Base-by-base conservation (phyloP, 2,329 filamentous ascomycete species). In the Colletotrichum orchidophilum region DNA sequence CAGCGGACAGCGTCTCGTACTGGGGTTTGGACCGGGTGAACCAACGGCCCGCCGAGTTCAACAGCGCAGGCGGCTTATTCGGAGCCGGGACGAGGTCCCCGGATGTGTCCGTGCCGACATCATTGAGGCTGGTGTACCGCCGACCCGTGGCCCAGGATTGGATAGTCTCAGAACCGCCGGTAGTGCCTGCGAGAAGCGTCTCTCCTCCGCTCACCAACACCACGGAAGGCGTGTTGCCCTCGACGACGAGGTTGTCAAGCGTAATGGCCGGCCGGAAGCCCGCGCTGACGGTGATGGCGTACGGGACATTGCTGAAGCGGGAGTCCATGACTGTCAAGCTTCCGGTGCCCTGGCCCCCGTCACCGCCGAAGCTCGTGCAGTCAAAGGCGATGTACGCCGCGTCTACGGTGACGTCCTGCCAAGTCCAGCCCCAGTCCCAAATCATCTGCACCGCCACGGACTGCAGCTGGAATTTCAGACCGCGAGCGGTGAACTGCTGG, bases 351-450 rank as follows among this genome's bases (percentile, higher is more conserved):
- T 50, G 46, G n/a, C 33, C 33, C 13, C 33, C 33, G 33, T 35
- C 33, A 13, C 33, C 33, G 33, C 33, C 29, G 15, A 59, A 31
- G 33, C 15, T 39, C 18, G 55, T 59, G 24, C 55, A 59, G n/a
- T 61, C 39, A n/a, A 61, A 49, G n/a, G 50, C 61, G 21, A 63
- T 31, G 8, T 24, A 54, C 7, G 29, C 33, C 11, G 29, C 24
- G 29, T 42, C 29, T 8, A 63, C 27, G 18, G 50, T 12, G 1
- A 66, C 49, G 11, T 39, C 27, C 27, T 66, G 24, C 80, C 91
- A 87, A 26, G 85, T 87, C 86, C 88, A 92, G 11, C 88, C 88
- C 92, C 92, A 94, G 80, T 92, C 88, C 92, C 92, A 94, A 73
- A 91, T 87, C 81, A 93, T 88, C 77, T 87, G 89, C 63, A 93